Evolutionary conservation across 2,329 filamentous ascomycete genomes (phyloP).

Genomic region (Coniochaeta sp.): DNA sequence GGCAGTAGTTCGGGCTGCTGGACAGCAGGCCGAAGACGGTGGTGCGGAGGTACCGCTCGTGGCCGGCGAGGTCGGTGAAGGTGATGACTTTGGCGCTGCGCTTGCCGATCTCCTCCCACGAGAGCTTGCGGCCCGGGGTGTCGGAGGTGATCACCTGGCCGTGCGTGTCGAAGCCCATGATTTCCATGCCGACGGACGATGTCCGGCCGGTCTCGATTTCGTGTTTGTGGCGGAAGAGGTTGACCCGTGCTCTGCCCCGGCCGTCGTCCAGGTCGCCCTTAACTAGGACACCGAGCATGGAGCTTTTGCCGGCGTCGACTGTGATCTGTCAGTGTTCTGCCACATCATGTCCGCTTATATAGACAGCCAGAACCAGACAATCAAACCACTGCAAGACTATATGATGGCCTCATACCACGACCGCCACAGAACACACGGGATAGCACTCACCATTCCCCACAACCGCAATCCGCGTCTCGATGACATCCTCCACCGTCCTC

Average conservation of each 20-base stretch:
- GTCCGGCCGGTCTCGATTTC: slow-evolving; percentile 94
- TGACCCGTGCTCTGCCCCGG: slow-evolving; percentile 85
- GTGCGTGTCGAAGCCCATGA: slow-evolving; percentile 89
- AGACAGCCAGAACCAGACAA: too few relatives aligned
- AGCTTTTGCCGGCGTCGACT: slow-evolving; percentile 94
- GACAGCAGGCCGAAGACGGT: slow-evolving; percentile 94
- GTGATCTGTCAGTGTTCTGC: background rate
- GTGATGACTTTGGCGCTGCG: slow-evolving; percentile 94
- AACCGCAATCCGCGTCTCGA: slow-evolving; percentile 92
- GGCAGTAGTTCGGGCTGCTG: slow-evolving; percentile 92
- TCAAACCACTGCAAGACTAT: too few relatives aligned
- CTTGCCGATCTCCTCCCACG: slow-evolving; percentile 96
- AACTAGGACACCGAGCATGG: slow-evolving; percentile 88
- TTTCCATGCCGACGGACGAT: slow-evolving; percentile 97
- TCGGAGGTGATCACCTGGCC: slow-evolving; percentile 78
- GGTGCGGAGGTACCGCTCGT: slow-evolving; percentile 90
- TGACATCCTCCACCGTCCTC: slow-evolving; percentile 71
- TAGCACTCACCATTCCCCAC: slow-evolving; percentile 74
- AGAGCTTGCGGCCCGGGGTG: slow-evolving; percentile 72
- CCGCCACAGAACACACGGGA: background rate
- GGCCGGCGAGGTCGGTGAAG: slow-evolving; percentile 91
- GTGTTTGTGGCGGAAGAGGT: slow-evolving; percentile 95
- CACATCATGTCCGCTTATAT: too few relatives aligned
- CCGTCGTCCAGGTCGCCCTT: slow-evolving; percentile 95
- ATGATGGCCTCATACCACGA: too few relatives aligned